Percentiles rank a stretch among this genome's conserved stretches.
Conservation (phyloP, 2,329 filamentous ascomycete genomes). For the Elsinoe perseae region DNA sequence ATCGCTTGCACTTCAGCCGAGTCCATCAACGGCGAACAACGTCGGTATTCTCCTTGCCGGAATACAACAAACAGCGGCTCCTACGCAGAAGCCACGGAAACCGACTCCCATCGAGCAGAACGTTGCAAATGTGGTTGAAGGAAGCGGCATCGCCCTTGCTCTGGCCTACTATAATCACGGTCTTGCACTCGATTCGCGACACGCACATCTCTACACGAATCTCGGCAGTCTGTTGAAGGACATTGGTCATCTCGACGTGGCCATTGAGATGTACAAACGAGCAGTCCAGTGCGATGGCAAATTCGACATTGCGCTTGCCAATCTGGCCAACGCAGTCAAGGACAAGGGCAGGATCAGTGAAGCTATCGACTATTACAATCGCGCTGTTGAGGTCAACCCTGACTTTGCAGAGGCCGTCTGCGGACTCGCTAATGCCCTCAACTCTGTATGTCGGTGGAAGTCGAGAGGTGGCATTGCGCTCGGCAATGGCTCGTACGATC, state of each 20-base stretch:
- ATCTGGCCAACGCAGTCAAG: constrained; percentile 94
- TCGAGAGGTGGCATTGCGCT: constrained; percentile 78
- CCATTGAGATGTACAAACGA: constrained; percentile 95
- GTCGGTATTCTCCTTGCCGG: constrained; percentile 95
- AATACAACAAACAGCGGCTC: constrained; percentile 61
- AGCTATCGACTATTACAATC: constrained; percentile 83
- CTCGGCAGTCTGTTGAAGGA: constrained; percentile 92
- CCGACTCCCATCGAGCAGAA: constrained; percentile 28
- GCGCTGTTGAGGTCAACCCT: constrained; percentile 84
- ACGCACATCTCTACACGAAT: constrained; percentile 96
- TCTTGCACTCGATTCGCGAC: constrained; percentile 72
- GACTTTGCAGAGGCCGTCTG: constrained; percentile 97
- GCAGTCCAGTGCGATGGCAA: constrained; percentile 86
- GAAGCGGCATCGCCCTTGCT: constrained; percentile 80
- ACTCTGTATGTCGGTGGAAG: constrained; percentile 92
- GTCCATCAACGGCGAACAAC: constrained; percentile 95
- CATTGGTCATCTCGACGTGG: constrained; percentile 82
- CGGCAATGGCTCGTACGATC: constrained; percentile 65
- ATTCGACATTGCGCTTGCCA: constrained; percentile 94
- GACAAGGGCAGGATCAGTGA: constrained; percentile 89
- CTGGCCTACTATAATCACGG: constrained; percentile 95
- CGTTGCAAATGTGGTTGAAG: constrained; percentile 73
- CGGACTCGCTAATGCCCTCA: constrained; percentile 86
- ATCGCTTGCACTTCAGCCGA: constrained; percentile 86
- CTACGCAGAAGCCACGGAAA: constrained; percentile 29